Conservation (phyloP, 225 moss, liverwort and hornwort genomes). For the Sphagnum contortum region DNA sequence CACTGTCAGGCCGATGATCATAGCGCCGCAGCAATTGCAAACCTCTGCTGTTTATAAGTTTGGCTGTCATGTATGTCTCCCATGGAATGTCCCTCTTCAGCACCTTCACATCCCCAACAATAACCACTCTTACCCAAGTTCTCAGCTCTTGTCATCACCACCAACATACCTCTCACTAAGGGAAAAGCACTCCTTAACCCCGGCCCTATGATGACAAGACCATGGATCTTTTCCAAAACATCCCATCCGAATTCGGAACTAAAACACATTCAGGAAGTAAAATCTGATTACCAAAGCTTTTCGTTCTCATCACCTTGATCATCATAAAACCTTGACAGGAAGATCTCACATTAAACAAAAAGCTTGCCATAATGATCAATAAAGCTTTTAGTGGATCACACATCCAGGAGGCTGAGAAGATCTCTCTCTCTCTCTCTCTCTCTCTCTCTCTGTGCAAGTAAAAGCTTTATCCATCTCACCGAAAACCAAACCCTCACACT, state of each 20-base stretch:
- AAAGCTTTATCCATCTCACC: not conserved
- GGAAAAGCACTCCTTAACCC: not conserved
- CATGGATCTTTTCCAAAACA: not conserved
- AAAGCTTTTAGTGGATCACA: not conserved
- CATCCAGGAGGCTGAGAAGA: not conserved
- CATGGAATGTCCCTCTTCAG: constrained; percentile 92
- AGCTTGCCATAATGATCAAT: not conserved
- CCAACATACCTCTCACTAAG: constrained; percentile 2
- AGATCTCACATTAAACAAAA: not conserved
- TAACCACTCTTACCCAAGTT: not conserved
- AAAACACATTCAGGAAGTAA: not conserved
- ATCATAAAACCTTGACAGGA: not conserved
- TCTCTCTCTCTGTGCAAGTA: too few relatives aligned
- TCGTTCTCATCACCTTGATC: too few relatives aligned
- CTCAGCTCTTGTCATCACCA: not conserved
- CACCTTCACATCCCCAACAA: constrained; percentile 51
- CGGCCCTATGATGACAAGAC: not conserved
- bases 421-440: not conserved
- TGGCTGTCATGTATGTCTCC: constrained; percentile 93
- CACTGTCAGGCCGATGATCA: constrained; percentile 66
- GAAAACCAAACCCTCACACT: not conserved
- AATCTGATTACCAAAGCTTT: too few relatives aligned
- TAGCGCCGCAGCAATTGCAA: constrained; percentile 86
- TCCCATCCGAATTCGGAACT: not conserved
- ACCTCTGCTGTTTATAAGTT: constrained; percentile 67